Evolutionary conservation across 1,139 yeast genomes (phyloP), one percentile per base, ranked within the genome.

Genomic region (Suhomyces maxii): DNA sequence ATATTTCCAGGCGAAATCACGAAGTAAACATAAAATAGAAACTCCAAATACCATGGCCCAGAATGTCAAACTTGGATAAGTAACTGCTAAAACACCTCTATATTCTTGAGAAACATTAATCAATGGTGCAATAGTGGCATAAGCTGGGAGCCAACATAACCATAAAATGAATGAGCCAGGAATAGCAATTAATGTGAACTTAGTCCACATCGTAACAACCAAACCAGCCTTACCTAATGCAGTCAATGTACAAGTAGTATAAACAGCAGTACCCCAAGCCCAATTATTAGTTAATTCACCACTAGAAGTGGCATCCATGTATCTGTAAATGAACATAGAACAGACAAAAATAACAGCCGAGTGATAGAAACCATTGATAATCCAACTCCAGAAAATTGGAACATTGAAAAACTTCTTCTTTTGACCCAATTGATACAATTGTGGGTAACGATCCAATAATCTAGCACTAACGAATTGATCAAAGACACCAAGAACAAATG

Each of bases 361-460:
- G 63, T 95, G 99, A 67, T 81, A 95, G 61, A 95, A 93, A 1
- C 99, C 99, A 65, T 95, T 95, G 42, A 83, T 71, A 44, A 93
- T 87, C 99, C 99, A 95, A 26, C 96, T 89, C 98, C 98, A 93
- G 65, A 95, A 95, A 40, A 90, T 91, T 7, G 83, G 76, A 7
- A 90, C 96, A 55, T 93, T 93, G 73, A 95, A 89, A 60, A 93
- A 93, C 48, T 81, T 84, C 33, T 95, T 87, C 53, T 81, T 76
- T 65, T 93, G 98, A 6, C 99, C 99, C 41, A 93, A 73, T 59
- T 85, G 88, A 67, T 95, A 95, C 42, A 95, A 72, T 61, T 89
- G 97, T 0, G 99, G 99, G 61, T 95, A 95, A 47, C 95, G 79
- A 56, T 89, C 96, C 41, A 95, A 73, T 58, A 91, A 76, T 53